A percentile compares a stretch with the other conserved stretches of the same genome.
Conservation (phyloP, 2,329 filamentous ascomycete genomes). For the Penicillium sp. region DNA sequence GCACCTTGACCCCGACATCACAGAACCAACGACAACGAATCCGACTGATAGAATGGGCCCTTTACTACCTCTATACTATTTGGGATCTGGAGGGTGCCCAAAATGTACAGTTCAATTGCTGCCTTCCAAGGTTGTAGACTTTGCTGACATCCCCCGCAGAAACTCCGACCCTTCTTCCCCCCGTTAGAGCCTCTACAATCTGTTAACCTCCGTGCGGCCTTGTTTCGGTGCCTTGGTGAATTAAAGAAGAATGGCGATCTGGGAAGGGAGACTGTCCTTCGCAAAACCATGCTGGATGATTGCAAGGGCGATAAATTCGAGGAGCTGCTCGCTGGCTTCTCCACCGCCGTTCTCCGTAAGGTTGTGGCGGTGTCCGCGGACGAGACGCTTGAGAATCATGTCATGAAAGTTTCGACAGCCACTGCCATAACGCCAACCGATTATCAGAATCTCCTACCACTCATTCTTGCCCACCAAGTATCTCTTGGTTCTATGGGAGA, state of each 20-base stretch:
- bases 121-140: not conserved
- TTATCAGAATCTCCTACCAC: constrained; percentile 52
- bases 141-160: constrained; percentile 53
- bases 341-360: constrained; percentile 75
- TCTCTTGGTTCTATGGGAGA: constrained; percentile 61
- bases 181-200: constrained; percentile 88
- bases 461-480: constrained; percentile 71
- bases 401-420: constrained; percentile 58
- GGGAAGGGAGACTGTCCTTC: constrained; percentile 73
- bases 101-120: constrained; percentile 52
- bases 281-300: constrained; percentile 96
- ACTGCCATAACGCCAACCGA: constrained; percentile 31
- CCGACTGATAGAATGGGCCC: constrained; percentile 79
- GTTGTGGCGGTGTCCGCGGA: constrained; percentile 48
- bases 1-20: constrained; percentile 68
- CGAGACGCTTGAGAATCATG: constrained; percentile 48
- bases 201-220: constrained; percentile 78
- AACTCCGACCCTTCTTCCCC: constrained; percentile 86
- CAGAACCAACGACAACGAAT: constrained; percentile 80
- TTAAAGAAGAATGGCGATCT: constrained; percentile 84
- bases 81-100: constrained; percentile 77
- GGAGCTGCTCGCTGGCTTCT: constrained; percentile 81
- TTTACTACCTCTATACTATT: constrained; percentile 81
- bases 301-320: constrained; percentile 89
- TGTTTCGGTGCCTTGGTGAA: constrained; percentile 77